A percentile compares a stretch with the other conserved stretches of the same genome.
Conservation (phyloP, 495 filamentous ascomycete species). For the Daldinia caldariorum region DNA sequence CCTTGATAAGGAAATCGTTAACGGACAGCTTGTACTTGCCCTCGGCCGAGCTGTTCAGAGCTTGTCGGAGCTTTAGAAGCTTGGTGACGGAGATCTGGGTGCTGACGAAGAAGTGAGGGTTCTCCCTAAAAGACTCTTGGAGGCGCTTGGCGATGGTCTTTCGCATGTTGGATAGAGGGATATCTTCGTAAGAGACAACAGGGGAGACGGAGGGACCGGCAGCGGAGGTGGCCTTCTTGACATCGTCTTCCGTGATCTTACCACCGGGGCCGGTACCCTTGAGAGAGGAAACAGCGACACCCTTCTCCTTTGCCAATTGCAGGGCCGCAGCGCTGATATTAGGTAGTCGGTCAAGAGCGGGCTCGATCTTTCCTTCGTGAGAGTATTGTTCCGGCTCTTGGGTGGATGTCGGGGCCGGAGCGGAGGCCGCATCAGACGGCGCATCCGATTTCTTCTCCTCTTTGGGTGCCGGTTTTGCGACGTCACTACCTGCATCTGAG, state of each 20-base stretch:
- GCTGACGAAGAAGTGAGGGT: slow-evolving; percentile 98
- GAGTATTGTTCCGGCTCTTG: slow-evolving; percentile 75
- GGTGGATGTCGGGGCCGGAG: slow-evolving; percentile 68
- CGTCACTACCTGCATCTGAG: slow-evolving; percentile 89
- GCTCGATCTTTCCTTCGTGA: slow-evolving; percentile 79
- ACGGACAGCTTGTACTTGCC: slow-evolving; percentile 98
- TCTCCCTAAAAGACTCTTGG: slow-evolving; percentile 86
- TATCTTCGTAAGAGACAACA: slow-evolving; percentile 80
- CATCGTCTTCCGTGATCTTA: slow-evolving; percentile 88
- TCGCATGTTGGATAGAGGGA: slow-evolving; percentile 89
- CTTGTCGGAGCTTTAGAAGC: slow-evolving; percentile 93
- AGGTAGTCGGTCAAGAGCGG: slow-evolving; percentile 81
- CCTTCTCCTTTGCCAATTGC: slow-evolving; percentile 84
- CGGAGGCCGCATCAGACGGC: slow-evolving; percentile 65
- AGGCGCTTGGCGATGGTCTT: slow-evolving; percentile 96
- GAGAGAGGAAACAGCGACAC: slow-evolving; percentile 77
- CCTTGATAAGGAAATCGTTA: slow-evolving; percentile 99
- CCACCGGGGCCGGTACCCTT: slow-evolving; percentile 91
- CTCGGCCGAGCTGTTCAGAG: slow-evolving; percentile 86
- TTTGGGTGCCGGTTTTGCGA: slow-evolving; percentile 68
- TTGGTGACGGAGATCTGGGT: slow-evolving; percentile 88
- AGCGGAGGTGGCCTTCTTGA: slow-evolving; percentile 75
- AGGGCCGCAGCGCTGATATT: slow-evolving; percentile 78
- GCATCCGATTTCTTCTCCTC: slow-evolving; percentile 66
- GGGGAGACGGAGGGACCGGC: slow-evolving; percentile 61